phyloP scores from a whole-genome alignment of 768 basidiomycete genomes.

The Pulveroboletus sp. region DNA sequence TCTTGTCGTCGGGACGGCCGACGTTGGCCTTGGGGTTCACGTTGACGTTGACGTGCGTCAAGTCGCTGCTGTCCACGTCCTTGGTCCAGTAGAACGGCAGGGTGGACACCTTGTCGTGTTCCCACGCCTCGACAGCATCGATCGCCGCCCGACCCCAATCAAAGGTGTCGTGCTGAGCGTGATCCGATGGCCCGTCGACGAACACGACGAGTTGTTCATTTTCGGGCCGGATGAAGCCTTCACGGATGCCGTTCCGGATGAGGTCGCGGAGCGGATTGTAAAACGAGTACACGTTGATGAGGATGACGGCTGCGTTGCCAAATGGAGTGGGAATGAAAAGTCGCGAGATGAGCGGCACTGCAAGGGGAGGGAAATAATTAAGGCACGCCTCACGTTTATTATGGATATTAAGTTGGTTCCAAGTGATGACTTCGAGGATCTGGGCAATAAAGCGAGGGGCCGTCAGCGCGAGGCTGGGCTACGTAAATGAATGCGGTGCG shows the following conservation, averaged over 20 bases:
- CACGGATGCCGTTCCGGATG: conserved; percentile 59
- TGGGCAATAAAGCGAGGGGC: conserved; percentile 24
- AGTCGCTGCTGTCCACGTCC: conserved; percentile 33
- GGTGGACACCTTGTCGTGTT: conserved; percentile 28
- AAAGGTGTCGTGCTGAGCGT: conserved; percentile 50
- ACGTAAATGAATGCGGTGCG: neutral
- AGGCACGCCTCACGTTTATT: conserved; percentile 59
- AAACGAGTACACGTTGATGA: conserved; percentile 83
- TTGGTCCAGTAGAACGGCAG: conserved; percentile 50
- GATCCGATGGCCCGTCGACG: conserved; percentile 65
- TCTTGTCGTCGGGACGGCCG: conserved; percentile 1
- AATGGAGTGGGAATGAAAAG: neutral
- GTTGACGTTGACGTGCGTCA: conserved; percentile 16
- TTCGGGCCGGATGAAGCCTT: conserved; percentile 67
- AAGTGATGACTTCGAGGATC: conserved; percentile 90
- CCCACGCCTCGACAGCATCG: conserved; percentile 61
- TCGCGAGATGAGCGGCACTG: neutral
- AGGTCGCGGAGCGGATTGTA: conserved; percentile 80
- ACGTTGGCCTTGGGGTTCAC: neutral
- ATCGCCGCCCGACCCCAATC: conserved; percentile 79
- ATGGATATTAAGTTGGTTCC: conserved; percentile 90
- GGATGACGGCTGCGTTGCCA: conserved; percentile 62
- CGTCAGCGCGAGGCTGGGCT: conserved; percentile 2
- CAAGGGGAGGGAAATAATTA: neutral
- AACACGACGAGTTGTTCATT: conserved; percentile 66